A percentile compares a stretch with the other conserved stretches of the same genome.
Conservation (phyloP, 805 yeast species). For the Saccharomycodes ludwigii region DNA sequence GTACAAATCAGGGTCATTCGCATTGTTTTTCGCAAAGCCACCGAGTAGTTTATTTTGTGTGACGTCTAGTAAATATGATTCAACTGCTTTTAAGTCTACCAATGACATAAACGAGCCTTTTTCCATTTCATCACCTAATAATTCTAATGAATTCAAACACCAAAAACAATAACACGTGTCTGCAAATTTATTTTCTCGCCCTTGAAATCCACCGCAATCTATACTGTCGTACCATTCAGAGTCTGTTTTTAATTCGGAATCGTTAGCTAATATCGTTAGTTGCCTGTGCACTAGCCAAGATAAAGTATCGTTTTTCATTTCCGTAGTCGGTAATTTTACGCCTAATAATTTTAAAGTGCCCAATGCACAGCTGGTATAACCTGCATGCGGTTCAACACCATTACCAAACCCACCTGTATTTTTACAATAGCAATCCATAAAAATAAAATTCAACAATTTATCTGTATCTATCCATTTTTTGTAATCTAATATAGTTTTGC, state of each 20-base stretch:
- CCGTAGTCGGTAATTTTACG: conserved; percentile 11
- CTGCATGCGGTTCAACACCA: conserved; percentile 67
- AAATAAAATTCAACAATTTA: conserved; percentile 28
- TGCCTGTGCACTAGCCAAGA: conserved; percentile 61
- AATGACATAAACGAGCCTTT: conserved; percentile 13
- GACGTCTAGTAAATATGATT: conserved; percentile 32
- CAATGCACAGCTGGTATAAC: conserved; percentile 75
- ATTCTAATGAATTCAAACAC: conserved; percentile 47
- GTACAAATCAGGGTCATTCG: conserved; percentile 55
- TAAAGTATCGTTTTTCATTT: conserved; percentile 29
- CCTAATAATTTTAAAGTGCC: conserved; percentile 40
- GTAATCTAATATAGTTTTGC: conserved; percentile 13
- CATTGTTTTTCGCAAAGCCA: conserved; percentile 64
- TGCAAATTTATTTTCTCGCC: conserved; percentile 70
- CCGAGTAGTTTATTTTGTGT: conserved; percentile 60
- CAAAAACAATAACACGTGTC: conserved; percentile 89
- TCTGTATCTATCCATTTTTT: conserved; percentile 31
- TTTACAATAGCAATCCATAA: conserved; percentile 17
- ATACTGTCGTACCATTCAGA: no score
- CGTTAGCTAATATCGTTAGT: no score
- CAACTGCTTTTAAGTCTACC: conserved; percentile 25
- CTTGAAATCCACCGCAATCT: conserved; percentile 89
- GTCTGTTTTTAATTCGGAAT: no score
- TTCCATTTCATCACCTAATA: conserved; percentile 25
- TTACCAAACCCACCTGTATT: conserved; percentile 66